Conservation (phyloP, 768 basidiomycete genomes). For the Serendipita sp. region DNA sequence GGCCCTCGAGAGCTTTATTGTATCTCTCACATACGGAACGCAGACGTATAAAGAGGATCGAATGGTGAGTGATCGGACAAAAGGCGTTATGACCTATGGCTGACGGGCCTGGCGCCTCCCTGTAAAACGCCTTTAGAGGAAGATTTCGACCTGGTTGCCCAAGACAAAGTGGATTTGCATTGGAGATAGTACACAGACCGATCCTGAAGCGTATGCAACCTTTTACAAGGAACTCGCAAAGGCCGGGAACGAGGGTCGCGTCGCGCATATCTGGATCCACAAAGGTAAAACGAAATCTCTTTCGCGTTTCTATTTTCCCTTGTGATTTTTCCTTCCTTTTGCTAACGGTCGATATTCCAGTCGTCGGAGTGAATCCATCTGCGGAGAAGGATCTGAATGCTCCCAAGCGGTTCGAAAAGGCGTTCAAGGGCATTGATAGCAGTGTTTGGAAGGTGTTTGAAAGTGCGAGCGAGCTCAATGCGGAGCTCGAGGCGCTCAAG, state of each 20-base stretch:
- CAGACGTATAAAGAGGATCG: not conserved
- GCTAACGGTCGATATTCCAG: not conserved
- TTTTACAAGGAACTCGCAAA: not conserved
- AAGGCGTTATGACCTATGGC: too few relatives aligned
- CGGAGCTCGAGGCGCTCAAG: not conserved
- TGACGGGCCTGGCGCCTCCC: too few relatives aligned
- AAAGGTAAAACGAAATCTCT: not conserved
- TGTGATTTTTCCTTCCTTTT: not conserved
- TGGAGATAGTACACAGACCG: not conserved
- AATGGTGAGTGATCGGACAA: not conserved
- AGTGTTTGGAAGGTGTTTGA: not conserved
- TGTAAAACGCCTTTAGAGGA: too few relatives aligned
- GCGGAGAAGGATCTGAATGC: not conserved
- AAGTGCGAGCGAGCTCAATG: not conserved
- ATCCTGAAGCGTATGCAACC: conserved; percentile 3
- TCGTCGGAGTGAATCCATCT: conserved; percentile 1
- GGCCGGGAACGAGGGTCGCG: not conserved
- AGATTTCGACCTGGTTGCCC: conserved; percentile 1
- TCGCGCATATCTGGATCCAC: conserved; percentile 3
- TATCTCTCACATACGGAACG: not conserved
- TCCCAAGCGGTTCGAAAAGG: conserved; percentile 2
- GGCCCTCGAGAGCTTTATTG: not conserved
- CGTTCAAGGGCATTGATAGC: not conserved
- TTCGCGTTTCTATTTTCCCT: not conserved
- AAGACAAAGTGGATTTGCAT: not conserved